Conservation (phyloP, 306 rosid genomes). For the Acacia acuminata region DNA sequence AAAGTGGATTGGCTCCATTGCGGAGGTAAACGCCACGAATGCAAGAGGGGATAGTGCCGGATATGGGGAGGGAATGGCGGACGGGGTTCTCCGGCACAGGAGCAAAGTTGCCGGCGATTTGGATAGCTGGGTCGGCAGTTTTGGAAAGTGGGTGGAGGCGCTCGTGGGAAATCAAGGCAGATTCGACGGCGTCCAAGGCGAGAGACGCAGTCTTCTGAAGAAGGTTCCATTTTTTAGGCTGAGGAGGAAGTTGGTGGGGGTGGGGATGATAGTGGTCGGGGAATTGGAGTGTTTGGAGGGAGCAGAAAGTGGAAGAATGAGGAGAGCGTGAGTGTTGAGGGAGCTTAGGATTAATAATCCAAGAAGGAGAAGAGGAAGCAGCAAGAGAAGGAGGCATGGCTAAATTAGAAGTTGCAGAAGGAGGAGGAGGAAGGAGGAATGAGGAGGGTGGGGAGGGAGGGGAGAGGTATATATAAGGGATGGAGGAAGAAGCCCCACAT, state of each 20-base stretch:
- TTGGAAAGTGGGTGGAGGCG: slow-evolving; percentile 66
- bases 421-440: neutral
- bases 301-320: slow-evolving; percentile 16
- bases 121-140: slow-evolving; percentile 85
- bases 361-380: slow-evolving; percentile 16
- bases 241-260: neutral
- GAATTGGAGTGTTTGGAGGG: slow-evolving; percentile 66
- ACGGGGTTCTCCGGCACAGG: slow-evolving; percentile 79
- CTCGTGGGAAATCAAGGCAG: slow-evolving; percentile 56
- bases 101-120: slow-evolving; percentile 90
- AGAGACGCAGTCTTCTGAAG: slow-evolving; percentile 57
- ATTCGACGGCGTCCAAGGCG: slow-evolving; percentile 71
- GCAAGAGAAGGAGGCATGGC: slow-evolving; percentile 41
- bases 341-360: neutral
- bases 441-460: slow-evolving; percentile 4
- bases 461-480: slow-evolving; percentile 45
- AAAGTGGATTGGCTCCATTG: slow-evolving; percentile 89
- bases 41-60: slow-evolving; percentile 69
- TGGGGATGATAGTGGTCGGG: slow-evolving; percentile 42
- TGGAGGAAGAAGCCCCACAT: slow-evolving; percentile 45
- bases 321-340: slow-evolving; percentile 3
- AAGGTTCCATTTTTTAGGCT: slow-evolving; percentile 51
- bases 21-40: slow-evolving; percentile 82
- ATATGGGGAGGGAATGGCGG: slow-evolving; percentile 41
- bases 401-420: neutral